Conservation (phyloP, 805 yeast species). For the Vanderwaltozyma polyspora region DNA sequence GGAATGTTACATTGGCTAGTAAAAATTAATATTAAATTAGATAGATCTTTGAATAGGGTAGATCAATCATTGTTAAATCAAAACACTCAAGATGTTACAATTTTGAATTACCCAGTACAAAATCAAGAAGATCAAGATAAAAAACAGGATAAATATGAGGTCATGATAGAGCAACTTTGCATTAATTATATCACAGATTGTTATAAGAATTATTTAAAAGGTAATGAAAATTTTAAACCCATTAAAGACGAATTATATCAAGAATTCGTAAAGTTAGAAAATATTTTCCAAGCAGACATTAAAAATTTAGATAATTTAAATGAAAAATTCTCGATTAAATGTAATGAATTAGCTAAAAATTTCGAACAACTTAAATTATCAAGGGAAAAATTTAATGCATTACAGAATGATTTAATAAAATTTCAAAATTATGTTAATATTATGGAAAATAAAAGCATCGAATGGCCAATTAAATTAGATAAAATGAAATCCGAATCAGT, state of each 20-base stretch:
- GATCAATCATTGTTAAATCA: conserved; percentile 16
- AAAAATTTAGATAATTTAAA: conserved; percentile 33
- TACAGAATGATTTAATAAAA: conserved; percentile 59
- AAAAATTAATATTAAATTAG: conserved; percentile 38
- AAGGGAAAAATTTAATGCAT: conserved; percentile 46
- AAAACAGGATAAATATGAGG: conserved; percentile 27
- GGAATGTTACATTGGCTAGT: conserved; percentile 81
- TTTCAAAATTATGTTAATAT: conserved; percentile 61
- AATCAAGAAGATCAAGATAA: conserved; percentile 23
- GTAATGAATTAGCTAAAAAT: conserved; percentile 34
- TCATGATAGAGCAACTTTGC: conserved; percentile 35
- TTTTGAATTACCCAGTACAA: conserved; percentile 15
- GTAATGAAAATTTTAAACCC: conserved; percentile 49
- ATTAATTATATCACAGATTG: conserved; percentile 53
- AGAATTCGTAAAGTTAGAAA: conserved; percentile 43
- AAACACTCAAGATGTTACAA: conserved; percentile 24
- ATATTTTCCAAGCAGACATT: conserved; percentile 38
- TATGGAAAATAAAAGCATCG: conserved; percentile 50
- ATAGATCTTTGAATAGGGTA: conserved; percentile 18
- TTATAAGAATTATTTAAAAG: conserved; percentile 54
- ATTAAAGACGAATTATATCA: conserved; percentile 43
- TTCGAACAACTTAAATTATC: conserved; percentile 39
- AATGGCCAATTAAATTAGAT: conserved; percentile 52
- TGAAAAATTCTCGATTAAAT: conserved; percentile 29
- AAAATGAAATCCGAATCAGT: conserved; percentile 40